These are phyloP conservation scores for Diutina mesorugosa DNA, from an alignment of 1,139 yeast genomes.

Conservation along the genomic window DNA sequence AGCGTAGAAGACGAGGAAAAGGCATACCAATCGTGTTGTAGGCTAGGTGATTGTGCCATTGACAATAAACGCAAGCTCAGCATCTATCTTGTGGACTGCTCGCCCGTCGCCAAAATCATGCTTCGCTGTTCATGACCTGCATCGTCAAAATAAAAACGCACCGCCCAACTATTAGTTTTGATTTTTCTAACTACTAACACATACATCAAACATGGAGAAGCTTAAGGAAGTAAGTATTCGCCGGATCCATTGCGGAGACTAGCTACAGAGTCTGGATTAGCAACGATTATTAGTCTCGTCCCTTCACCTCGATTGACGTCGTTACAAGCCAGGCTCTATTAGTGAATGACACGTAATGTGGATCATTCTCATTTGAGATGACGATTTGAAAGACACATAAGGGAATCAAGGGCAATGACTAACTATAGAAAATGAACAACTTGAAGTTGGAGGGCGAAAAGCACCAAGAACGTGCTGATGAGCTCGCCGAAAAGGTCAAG, in stretches of 20 bases:
- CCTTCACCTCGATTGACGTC: background rate
- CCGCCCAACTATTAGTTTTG: background rate
- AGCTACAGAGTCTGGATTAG: no score
- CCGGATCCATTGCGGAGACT: background rate
- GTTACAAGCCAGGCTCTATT: background rate
- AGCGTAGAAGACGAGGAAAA: no score
- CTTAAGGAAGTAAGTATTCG: conserved; percentile 35
- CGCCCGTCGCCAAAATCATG: background rate
- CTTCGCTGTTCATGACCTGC: background rate
- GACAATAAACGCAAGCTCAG: background rate
- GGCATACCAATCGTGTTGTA: no score
- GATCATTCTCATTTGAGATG: background rate
- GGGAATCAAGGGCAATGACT: conserved; percentile 5
- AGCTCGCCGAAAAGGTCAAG: conserved; percentile 67
- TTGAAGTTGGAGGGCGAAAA: conserved; percentile 91
- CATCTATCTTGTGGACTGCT: background rate
- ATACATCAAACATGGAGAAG: conserved; percentile 24
- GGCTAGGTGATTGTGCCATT: no score
- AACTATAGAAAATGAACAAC: conserved; percentile 63
- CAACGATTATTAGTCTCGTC: background rate
- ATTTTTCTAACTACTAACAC: background rate
- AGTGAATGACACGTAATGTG: background rate
- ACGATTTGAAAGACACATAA: background rate
- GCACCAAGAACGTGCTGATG: conserved; percentile 96
- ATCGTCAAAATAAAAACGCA: conserved; percentile 1